Evolutionary conservation across 2,329 filamentous ascomycete species (phyloP).

Genomic region (Pyrenochaeta sp.): DNA sequence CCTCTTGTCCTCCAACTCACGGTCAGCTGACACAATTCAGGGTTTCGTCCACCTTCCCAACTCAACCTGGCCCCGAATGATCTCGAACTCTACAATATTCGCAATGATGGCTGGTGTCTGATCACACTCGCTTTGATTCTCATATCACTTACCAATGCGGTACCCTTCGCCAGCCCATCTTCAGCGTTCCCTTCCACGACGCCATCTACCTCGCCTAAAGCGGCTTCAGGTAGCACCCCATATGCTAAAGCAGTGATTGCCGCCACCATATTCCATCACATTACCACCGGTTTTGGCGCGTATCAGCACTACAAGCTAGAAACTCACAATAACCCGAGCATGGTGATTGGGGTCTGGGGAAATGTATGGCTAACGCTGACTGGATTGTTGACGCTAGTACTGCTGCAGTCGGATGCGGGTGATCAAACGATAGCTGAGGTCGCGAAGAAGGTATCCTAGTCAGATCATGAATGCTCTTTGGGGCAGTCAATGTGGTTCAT

Average conservation of each 20-base stretch:
- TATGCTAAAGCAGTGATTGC: constrained; percentile 33
- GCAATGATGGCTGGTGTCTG: constrained; percentile 38
- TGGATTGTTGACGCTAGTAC: constrained; percentile 21
- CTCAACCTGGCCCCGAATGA: constrained; percentile 28
- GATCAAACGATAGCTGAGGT: constrained; percentile 15
- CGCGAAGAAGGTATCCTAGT: constrained; percentile 21
- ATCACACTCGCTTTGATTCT: constrained; percentile 34
- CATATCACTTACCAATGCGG: constrained; percentile 30
- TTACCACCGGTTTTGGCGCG: constrained; percentile 31
- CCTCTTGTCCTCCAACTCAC: neutral
- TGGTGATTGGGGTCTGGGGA: constrained; percentile 35
- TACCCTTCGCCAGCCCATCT: constrained; percentile 14
- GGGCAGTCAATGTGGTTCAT: too few relatives aligned
- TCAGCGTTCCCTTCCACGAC: constrained; percentile 8
- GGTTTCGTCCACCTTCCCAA: constrained; percentile 37
- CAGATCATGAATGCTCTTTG: too few relatives aligned
- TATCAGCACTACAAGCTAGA: constrained; percentile 37
- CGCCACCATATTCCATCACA: constrained; percentile 33
- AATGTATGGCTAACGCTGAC: constrained; percentile 35
- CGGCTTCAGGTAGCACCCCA: constrained; percentile 10
- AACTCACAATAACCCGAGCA: constrained; percentile 33
- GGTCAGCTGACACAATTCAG: constrained; percentile 11
- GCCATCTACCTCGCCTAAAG: constrained; percentile 2
- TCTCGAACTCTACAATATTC: constrained; percentile 36
- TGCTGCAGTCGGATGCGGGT: constrained; percentile 16